phyloP scores from a whole-genome alignment of 2,329 filamentous ascomycete species.

The Colletotrichum agaves region DNA sequence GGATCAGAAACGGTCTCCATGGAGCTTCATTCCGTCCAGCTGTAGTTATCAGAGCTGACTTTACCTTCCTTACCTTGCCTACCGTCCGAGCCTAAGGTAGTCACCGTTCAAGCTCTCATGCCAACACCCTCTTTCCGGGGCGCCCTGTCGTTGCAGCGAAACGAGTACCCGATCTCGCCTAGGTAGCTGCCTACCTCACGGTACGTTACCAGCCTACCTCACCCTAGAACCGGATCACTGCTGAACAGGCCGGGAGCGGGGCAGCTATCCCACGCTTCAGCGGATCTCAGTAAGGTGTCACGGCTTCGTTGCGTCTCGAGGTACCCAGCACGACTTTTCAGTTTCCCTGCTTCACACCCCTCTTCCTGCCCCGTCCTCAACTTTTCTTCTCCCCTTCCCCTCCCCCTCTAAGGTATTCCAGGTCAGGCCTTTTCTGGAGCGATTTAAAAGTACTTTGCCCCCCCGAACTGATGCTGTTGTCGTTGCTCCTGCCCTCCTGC shows the following conservation, averaged over 20 bases:
- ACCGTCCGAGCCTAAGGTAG: conserved; percentile 1
- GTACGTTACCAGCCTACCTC: background rate
- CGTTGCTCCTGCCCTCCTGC: background rate
- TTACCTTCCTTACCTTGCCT: background rate
- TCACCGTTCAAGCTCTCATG: conserved; percentile 16
- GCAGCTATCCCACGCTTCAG: conserved; percentile 6
- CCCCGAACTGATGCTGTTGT: background rate
- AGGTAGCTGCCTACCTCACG: too few relatives aligned
- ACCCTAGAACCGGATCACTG: background rate
- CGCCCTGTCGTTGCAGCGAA: background rate
- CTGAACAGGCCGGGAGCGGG: conserved; percentile 11
- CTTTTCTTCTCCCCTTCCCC: background rate
- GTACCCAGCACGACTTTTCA: background rate
- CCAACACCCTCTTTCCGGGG: background rate
- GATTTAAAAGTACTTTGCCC: conserved; percentile 34
- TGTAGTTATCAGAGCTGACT: conserved; percentile 1
- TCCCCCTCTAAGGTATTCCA: conserved; percentile 18
- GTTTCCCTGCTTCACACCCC: background rate
- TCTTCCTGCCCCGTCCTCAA: background rate
- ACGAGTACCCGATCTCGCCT: too few relatives aligned
- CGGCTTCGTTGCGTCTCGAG: too few relatives aligned
- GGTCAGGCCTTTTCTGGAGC: conserved; percentile 25
- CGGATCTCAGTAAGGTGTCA: background rate
- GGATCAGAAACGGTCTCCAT: background rate
- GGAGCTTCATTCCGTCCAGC: conserved; percentile 3